These are phyloP conservation scores for Backusella mclennaniae DNA, from an alignment of 192 early-diverging fungal genomes.

Conservation along the genomic window DNA sequence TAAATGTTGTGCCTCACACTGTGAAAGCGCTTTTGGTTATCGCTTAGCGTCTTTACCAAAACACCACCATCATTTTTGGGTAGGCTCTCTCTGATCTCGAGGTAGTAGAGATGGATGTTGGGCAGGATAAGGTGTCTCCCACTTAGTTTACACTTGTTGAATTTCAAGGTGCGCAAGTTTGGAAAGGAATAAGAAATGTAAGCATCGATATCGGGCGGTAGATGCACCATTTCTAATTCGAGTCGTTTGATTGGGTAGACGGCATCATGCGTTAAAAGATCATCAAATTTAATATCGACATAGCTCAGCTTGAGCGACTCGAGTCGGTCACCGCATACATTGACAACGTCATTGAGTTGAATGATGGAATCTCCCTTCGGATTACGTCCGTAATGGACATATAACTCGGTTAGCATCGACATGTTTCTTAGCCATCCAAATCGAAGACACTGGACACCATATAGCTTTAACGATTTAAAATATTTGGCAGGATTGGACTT, in stretches of 20 bases:
- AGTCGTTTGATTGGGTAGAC: background rate
- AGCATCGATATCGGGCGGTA: background rate
- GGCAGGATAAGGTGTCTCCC: background rate
- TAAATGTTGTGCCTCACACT: background rate
- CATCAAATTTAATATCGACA: background rate
- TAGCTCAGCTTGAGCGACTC: conserved; percentile 1
- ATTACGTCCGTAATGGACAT: background rate
- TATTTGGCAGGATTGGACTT: background rate
- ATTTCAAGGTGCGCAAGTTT: background rate
- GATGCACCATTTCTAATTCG: background rate
- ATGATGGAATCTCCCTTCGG: background rate
- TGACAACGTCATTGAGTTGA: background rate
- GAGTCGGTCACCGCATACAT: background rate
- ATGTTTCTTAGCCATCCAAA: background rate
- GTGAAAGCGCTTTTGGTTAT: background rate
- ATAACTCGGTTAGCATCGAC: background rate
- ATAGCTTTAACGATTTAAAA: background rate
- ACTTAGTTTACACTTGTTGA: background rate
- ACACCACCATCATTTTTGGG: background rate
- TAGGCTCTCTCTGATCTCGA: background rate
- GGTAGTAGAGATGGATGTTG: background rate
- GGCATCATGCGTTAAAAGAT: background rate
- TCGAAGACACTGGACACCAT: background rate
- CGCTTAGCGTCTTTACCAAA: background rate
- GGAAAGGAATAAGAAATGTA: background rate